Evolutionary conservation across 2,329 filamentous ascomycete species (phyloP), one percentile per base, ranked within the genome.

Genomic region (Neofusicoccum laricinum): DNA sequence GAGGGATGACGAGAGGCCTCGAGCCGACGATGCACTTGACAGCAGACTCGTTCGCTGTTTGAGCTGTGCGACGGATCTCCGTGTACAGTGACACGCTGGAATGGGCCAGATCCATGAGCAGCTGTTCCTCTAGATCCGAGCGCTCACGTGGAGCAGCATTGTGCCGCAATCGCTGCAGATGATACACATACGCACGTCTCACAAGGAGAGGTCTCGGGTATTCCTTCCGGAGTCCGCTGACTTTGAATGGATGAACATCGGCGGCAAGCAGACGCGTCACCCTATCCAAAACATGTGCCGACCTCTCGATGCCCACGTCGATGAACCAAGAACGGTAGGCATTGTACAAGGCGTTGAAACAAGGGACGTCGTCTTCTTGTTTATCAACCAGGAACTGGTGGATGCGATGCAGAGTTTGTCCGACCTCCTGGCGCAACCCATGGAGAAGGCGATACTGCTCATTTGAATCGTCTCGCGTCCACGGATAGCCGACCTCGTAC

Each of bases 281-380:
- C 19, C 95, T 86, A 75, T 99, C 95, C 10, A 98, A 82, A 1
- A 96, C 91, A 75, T 97, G 95, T 0, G 95, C 94, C 17, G 94
- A 97, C 66, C 94, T 86, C 78, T 99, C 95, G 66, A 97, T 96
- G 17, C 96, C 95, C 45, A 99, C 93, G 72, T 99, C 95, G 1
- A 96, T 93, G 71, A 99, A 98, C 93, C 93, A 99, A 8, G 92
- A 95, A 48, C 92, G 86, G 75, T 97, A 99, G 1, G 94, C 92
- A 21, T 90, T 90, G 77, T 97, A 99, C 2, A 99, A 79, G 0
- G 93, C 88, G 25, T 93, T 97, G 78, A 99, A 99, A 77, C 93
- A 97, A 15, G 91, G 88, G 0, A 99, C 95, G 74, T 99, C 95
- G 72, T 99, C 95, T 74, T 98, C 92, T 73, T 97, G 93, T 66